Conservation (phyloP, 108 stramenopile species). For the Seminavis robusta region DNA sequence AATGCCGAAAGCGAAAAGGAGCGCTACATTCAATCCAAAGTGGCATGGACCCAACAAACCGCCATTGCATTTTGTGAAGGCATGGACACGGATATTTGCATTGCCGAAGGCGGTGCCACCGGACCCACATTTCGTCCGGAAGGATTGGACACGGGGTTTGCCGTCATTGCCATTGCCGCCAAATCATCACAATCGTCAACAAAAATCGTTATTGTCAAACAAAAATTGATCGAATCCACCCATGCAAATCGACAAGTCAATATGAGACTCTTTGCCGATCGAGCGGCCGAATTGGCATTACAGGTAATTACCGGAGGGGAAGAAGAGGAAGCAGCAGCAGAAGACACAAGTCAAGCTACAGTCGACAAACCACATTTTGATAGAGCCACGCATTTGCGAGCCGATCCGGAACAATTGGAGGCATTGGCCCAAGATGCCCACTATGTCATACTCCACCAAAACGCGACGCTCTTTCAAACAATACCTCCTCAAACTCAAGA, state of each 20-base stretch:
- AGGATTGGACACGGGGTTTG: slow-evolving; percentile 63
- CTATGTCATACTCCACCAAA: slow-evolving; percentile 49
- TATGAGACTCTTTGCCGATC: slow-evolving; percentile 79
- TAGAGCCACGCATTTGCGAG: slow-evolving; percentile 53
- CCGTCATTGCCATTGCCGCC: slow-evolving; percentile 66
- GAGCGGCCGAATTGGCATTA: slow-evolving; percentile 56
- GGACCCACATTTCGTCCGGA: slow-evolving; percentile 79
- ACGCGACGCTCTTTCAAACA: background rate
- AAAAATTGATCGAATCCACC: slow-evolving; percentile 47
- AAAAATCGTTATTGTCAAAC: slow-evolving; percentile 41
- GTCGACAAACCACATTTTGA: slow-evolving; percentile 25
- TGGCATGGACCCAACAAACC: slow-evolving; percentile 58
- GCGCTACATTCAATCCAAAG: slow-evolving; percentile 59
- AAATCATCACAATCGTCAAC: slow-evolving; percentile 9
- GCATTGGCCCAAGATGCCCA: slow-evolving; percentile 49
- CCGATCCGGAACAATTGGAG: slow-evolving; percentile 27
- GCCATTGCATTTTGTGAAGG: slow-evolving; percentile 59
- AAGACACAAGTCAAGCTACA: background rate
- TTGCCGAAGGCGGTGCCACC: slow-evolving; percentile 79
- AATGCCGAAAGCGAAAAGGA: slow-evolving; percentile 32
- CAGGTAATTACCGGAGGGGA: slow-evolving; percentile 25
- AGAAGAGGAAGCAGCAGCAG: background rate
- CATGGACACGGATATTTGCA: slow-evolving; percentile 49
- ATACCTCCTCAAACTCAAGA: background rate
- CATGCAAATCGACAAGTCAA: slow-evolving; percentile 62